phyloP scores from a whole-genome alignment of 1,139 yeast genomes.

The Blastobotrys aristatus region DNA sequence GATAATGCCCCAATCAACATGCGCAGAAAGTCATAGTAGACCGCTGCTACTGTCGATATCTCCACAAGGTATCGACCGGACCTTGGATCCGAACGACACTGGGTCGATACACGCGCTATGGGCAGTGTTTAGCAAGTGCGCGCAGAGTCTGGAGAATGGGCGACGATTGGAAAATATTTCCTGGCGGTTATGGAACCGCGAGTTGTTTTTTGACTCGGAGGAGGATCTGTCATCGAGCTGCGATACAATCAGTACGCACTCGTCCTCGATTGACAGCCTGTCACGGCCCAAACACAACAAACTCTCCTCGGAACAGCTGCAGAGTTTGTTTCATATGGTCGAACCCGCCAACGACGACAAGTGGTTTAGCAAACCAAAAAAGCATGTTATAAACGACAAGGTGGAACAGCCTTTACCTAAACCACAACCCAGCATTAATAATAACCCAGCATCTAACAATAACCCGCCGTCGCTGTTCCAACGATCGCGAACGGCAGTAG shows the following conservation, averaged over 20 bases:
- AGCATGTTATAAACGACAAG: background rate
- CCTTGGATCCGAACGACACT: slow-evolving; percentile 40
- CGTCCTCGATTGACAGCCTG: too few species aligned
- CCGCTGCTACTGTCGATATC: slow-evolving; percentile 30
- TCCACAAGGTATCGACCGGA: slow-evolving; percentile 25
- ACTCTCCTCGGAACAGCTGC: slow-evolving; percentile 25
- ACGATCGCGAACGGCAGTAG: background rate
- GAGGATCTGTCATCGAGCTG: slow-evolving; percentile 4
- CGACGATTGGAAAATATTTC: slow-evolving; percentile 52
- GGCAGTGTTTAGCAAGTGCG: slow-evolving; percentile 52
- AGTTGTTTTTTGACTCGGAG: slow-evolving; percentile 24
- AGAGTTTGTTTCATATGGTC: slow-evolving; percentile 23
- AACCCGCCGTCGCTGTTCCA: slow-evolving; percentile 14
- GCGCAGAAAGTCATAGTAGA: too few species aligned
- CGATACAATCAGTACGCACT: background rate
- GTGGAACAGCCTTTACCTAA: background rate
- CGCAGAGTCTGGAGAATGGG: slow-evolving; percentile 48
- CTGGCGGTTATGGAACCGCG: slow-evolving; percentile 55
- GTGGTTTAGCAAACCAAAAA: slow-evolving; percentile 14
- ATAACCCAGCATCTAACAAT: background rate
- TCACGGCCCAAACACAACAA: slow-evolving; percentile 18
- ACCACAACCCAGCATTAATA: background rate
- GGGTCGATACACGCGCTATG: slow-evolving; percentile 42
- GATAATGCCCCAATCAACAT: too few species aligned
- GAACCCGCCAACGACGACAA: slow-evolving; percentile 18